A percentile compares a stretch with the other conserved stretches of the same genome.
Conservation (phyloP, 2,329 filamentous ascomycete species). For the Sclerotinia subarctica region DNA sequence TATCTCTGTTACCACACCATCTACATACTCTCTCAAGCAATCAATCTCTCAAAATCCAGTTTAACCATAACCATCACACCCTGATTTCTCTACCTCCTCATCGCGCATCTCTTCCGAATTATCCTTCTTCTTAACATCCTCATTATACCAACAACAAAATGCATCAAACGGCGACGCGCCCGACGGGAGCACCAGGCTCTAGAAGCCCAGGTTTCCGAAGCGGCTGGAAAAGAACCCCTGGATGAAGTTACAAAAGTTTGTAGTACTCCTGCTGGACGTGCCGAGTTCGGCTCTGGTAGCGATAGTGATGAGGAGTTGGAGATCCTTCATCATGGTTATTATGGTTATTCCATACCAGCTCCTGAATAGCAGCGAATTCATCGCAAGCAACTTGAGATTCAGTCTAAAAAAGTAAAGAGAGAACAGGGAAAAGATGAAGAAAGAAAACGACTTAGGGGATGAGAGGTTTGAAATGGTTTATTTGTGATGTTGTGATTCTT, state of each 20-base stretch:
- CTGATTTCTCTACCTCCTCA: background rate
- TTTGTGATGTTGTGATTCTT: background rate
- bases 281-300: background rate
- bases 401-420: background rate
- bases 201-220: background rate
- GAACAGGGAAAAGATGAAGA: background rate
- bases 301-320: background rate
- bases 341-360: background rate
- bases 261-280: background rate
- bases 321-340: background rate
- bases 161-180: background rate
- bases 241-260: background rate
- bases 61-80: background rate
- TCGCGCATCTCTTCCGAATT: background rate
- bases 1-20: background rate
- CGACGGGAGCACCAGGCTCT: too few species aligned
- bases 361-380: background rate
- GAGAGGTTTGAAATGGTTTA: background rate
- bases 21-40: background rate
- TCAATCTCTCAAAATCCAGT: background rate
- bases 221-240: background rate
- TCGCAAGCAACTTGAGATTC: background rate
- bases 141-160: background rate
- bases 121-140: background rate
- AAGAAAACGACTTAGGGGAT: background rate